A percentile compares a stretch with the other conserved stretches of the same genome.
Conservation (phyloP, 2,329 filamentous ascomycete species). For the Stemphylium beticola region DNA sequence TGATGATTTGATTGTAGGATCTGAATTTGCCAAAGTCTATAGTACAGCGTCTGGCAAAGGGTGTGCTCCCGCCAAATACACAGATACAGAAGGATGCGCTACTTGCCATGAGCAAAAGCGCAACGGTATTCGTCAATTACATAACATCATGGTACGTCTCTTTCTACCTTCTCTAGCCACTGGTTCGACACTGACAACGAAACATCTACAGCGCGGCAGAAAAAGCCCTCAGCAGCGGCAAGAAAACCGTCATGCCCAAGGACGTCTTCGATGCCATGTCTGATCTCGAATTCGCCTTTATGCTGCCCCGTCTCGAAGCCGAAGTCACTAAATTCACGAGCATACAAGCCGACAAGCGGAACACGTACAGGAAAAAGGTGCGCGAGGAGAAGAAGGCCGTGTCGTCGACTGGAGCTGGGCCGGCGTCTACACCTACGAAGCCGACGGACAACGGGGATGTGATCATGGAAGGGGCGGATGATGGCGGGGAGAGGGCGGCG, state of each 20-base stretch:
- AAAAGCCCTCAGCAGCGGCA: slow-evolving; percentile 67
- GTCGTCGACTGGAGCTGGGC: neutral
- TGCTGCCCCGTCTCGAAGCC: slow-evolving; percentile 72
- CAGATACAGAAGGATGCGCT: slow-evolving; percentile 85
- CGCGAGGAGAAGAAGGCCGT: slow-evolving; percentile 64
- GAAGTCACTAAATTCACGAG: slow-evolving; percentile 80
- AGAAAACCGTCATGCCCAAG: slow-evolving; percentile 78
- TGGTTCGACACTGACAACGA: slow-evolving; percentile 1
- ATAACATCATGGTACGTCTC: slow-evolving; percentile 71
- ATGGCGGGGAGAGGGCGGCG: slow-evolving; percentile 54
- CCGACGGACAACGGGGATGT: slow-evolving; percentile 5
- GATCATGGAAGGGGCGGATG: slow-evolving; percentile 21
- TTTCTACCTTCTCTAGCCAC: neutral
- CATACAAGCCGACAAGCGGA: slow-evolving; percentile 75
- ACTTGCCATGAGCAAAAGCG: slow-evolving; percentile 78
- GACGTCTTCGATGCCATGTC: slow-evolving; percentile 80
- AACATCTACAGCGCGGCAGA: slow-evolving; percentile 70
- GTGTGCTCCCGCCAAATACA: slow-evolving; percentile 78
- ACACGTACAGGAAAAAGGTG: slow-evolving; percentile 72
- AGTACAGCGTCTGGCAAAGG: slow-evolving; percentile 79
- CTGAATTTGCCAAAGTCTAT: slow-evolving; percentile 80
- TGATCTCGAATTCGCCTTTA: slow-evolving; percentile 76
- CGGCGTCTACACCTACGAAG: slow-evolving; percentile 3
- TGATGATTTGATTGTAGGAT: slow-evolving; percentile 52
- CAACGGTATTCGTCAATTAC: slow-evolving; percentile 84